These are phyloP conservation scores for Sugiyamaella sp. DNA, from an alignment of 1,139 yeast genomes.

Conservation along the genomic window DNA sequence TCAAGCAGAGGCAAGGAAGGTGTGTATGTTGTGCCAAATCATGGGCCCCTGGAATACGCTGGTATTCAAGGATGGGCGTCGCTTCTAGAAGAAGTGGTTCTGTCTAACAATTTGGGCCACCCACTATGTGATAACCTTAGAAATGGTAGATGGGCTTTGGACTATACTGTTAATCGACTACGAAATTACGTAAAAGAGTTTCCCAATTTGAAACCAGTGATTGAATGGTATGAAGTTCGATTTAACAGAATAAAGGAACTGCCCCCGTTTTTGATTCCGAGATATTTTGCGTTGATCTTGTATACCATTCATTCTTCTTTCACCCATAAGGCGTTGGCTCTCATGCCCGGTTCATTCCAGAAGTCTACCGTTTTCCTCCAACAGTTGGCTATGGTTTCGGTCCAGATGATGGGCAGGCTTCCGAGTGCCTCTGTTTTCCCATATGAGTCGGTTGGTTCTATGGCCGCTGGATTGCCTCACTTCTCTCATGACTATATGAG, in stretches of 20 bases:
- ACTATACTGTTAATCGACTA: conserved; percentile 67
- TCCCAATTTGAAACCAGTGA: conserved; percentile 54
- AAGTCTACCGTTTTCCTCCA: conserved; percentile 74
- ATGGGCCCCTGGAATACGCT: conserved; percentile 77
- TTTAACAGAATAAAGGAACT: conserved; percentile 64
- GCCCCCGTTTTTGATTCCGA: conserved; percentile 83
- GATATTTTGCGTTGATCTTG: conserved; percentile 77
- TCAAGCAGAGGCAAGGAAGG: conserved; percentile 72
- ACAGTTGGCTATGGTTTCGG: conserved; percentile 75
- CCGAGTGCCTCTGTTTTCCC: conserved; percentile 79
- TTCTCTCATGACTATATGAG: conserved; percentile 90
- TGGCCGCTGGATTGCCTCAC: conserved; percentile 98
- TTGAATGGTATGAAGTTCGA: conserved; percentile 69
- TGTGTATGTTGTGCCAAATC: conserved; percentile 69
- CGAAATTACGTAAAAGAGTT: conserved; percentile 53
- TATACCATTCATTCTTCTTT: conserved; percentile 85
- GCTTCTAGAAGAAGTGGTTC: conserved; percentile 62
- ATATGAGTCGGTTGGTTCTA: conserved; percentile 58
- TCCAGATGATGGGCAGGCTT: conserved; percentile 83
- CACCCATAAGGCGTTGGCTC: conserved; percentile 63
- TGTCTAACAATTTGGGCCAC: conserved; percentile 77
- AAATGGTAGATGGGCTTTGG: conserved; percentile 87
- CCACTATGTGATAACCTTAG: conserved; percentile 81
- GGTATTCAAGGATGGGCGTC: conserved; percentile 94
- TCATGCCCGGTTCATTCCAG: conserved; percentile 59